Conservation (phyloP, 805 yeast species). For the Candida railenensis region DNA sequence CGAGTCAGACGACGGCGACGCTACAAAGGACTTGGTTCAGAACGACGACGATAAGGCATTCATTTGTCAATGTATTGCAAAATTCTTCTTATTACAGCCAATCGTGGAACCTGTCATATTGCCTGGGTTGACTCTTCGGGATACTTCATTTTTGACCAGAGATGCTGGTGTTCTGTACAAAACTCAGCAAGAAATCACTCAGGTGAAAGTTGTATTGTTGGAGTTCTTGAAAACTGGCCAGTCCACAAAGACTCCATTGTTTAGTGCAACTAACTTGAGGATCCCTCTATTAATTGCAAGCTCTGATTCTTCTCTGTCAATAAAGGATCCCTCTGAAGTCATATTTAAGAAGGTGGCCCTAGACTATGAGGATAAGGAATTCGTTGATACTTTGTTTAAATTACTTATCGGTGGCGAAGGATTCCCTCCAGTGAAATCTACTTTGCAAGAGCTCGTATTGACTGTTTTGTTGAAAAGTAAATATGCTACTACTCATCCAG, state of each 20-base stretch:
- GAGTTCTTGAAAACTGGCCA: slow-evolving; percentile 41
- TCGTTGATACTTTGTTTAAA: slow-evolving; percentile 44
- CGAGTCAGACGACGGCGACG: slow-evolving; percentile 31
- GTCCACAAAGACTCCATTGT: slow-evolving; percentile 7
- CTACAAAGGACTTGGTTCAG: slow-evolving; percentile 39
- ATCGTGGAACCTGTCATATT: slow-evolving; percentile 30
- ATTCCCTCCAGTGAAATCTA: slow-evolving; percentile 51
- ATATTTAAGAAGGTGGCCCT: slow-evolving; percentile 48
- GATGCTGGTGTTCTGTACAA: slow-evolving; percentile 66
- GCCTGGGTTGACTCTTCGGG: slow-evolving; percentile 64
- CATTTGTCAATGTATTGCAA: slow-evolving; percentile 47
- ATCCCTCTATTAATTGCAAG: slow-evolving; percentile 63
- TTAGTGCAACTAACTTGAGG: slow-evolving; percentile 34
- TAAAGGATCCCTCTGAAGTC: slow-evolving; percentile 56
- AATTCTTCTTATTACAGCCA: slow-evolving; percentile 59
- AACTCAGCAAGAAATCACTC: slow-evolving; percentile 40
- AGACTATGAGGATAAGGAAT: slow-evolving; percentile 49
- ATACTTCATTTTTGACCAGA: slow-evolving; percentile 61
- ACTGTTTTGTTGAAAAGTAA: slow-evolving; percentile 50
- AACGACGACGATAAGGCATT: slow-evolving; percentile 41
- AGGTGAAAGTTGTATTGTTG: slow-evolving; percentile 24
- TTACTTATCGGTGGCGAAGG: slow-evolving; percentile 52
- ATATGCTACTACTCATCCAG: slow-evolving; percentile 42
- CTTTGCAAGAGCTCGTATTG: slow-evolving; percentile 57
- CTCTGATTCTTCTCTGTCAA: slow-evolving; percentile 53